phyloP scores from a whole-genome alignment of 345 rosid genomes.

The Pistacia vera region DNA sequence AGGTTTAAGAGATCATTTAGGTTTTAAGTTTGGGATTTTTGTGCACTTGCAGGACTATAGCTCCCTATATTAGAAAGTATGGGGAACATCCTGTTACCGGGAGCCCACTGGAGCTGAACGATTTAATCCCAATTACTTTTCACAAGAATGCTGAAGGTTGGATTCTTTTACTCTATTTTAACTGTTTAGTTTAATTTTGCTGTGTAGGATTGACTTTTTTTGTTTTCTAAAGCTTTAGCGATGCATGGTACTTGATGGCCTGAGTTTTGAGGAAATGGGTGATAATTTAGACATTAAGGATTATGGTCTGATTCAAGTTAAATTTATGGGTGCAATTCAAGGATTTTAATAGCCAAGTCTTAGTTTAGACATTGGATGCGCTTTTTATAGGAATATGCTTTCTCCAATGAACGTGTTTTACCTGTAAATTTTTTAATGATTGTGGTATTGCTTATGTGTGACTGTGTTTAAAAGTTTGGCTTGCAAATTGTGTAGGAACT shows the following conservation, averaged over 20 bases:
- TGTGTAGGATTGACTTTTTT: not conserved
- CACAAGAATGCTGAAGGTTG: slow-evolving; percentile 88
- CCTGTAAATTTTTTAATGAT: no score
- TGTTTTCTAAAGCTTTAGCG: not conserved
- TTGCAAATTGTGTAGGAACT: not conserved
- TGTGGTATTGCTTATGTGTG: not conserved
- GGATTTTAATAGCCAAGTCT: not conserved
- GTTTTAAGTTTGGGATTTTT: not conserved
- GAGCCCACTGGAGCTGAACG: slow-evolving; percentile 65
- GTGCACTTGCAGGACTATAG: slow-evolving; percentile 57
- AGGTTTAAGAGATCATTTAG: slow-evolving; percentile 4
- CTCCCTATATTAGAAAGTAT: slow-evolving; percentile 80
- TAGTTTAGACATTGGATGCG: not conserved
- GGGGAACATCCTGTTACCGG: slow-evolving; percentile 93
- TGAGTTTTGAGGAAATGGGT: not conserved
- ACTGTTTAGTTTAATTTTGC: not conserved
- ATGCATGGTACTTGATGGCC: not conserved
- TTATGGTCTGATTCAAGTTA: not conserved
- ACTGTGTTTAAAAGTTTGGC: not conserved
- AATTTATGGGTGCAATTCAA: not conserved
- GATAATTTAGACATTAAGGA: no score
- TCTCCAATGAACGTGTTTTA: not conserved
- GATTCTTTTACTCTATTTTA: no score
- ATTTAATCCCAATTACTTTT: slow-evolving; percentile 73
- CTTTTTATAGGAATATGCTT: not conserved